Base-by-base conservation (phyloP, 208 protist species). In the Acanthamoeba lenticulata region DNA sequence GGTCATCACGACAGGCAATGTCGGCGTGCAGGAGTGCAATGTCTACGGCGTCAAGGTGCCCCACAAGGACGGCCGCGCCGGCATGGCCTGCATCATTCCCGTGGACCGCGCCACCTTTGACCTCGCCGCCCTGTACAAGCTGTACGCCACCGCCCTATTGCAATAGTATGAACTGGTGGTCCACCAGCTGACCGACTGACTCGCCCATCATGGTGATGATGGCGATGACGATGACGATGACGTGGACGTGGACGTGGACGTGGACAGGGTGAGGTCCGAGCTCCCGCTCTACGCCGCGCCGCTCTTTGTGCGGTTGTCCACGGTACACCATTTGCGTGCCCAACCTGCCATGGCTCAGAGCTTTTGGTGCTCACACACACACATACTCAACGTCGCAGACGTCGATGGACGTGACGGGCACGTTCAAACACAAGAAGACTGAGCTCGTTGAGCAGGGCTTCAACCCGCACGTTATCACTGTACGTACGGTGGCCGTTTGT, bases 391-490 rank as follows among this genome's bases (percentile, higher is more conserved):
- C 45, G 45, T 19, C 45, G 45, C 49, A 27, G 2, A 21, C 42
- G 38, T 7, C 72, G 42, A 69, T 95, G 74, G 95, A 95, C n/a
- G 69, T 86, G 11, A 96, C 95, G 19, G 69, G 49, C 11, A 96
- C 95, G 17, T 96, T 95, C 95, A 96, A 96, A 69, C 77, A 93
- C 62, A 89, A 86, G 49, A 96, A 96, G 62, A 65, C 69, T 1
- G 69, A 94, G 19, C 65, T 96, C 9, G 93, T 81, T 11, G 81
- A 95, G 5, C 40, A 96, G 36, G 95, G 95, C 9, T 92, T 92
- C 38, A 69, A 95, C 62, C 93, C 94, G 13, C 44, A 94, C 45
- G 45, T 89, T 24, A 67, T 94, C 65, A 89, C 94, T 4, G 90
- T 83, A 83, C 34, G 17, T 17, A 77, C 34, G n/a, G 27, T 40